Percentiles rank a stretch among this genome's conserved stretches.
Conservation (phyloP, 768 basidiomycete species). For the Steccherinum ochraceum region DNA sequence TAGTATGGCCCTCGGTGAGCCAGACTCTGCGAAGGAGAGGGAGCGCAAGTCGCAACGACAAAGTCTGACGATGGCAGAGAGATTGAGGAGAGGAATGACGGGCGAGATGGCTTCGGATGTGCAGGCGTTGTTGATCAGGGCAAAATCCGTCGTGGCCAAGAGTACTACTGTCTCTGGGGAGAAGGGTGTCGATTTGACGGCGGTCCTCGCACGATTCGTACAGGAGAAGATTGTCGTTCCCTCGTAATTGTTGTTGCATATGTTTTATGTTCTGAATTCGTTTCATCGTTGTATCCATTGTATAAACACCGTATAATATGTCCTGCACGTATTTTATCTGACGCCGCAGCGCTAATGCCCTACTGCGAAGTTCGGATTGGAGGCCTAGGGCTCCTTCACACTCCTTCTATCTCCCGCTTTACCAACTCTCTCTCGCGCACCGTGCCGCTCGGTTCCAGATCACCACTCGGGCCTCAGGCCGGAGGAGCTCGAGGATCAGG, state of each 20-base stretch:
- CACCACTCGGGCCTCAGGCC: no score
- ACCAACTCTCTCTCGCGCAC: no score
- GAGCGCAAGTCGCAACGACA: constrained; percentile 36
- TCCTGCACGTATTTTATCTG: no score
- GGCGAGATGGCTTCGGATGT: constrained; percentile 75
- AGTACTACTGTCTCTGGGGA: constrained; percentile 40
- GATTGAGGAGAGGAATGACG: constrained; percentile 69
- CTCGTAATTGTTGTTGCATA: neutral
- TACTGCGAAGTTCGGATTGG: no score
- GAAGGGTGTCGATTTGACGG: constrained; percentile 47
- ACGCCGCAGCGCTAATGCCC: no score
- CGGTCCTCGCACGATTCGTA: constrained; percentile 57
- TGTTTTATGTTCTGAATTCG: neutral
- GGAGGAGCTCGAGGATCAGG: no score
- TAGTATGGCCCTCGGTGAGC: constrained; percentile 12
- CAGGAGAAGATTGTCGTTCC: constrained; percentile 45
- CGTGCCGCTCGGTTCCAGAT: no score
- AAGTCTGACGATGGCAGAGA: constrained; percentile 52
- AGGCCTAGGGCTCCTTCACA: no score
- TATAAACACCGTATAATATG: no score
- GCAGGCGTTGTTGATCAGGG: constrained; percentile 56
- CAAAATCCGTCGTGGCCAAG: constrained; percentile 58
- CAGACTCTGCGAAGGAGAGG: constrained; percentile 16
- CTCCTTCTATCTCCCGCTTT: no score
- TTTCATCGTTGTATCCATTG: no score